Evolutionary conservation across 2,329 filamentous ascomycete species (phyloP).

Genomic region (Sporothrix pallida): DNA sequence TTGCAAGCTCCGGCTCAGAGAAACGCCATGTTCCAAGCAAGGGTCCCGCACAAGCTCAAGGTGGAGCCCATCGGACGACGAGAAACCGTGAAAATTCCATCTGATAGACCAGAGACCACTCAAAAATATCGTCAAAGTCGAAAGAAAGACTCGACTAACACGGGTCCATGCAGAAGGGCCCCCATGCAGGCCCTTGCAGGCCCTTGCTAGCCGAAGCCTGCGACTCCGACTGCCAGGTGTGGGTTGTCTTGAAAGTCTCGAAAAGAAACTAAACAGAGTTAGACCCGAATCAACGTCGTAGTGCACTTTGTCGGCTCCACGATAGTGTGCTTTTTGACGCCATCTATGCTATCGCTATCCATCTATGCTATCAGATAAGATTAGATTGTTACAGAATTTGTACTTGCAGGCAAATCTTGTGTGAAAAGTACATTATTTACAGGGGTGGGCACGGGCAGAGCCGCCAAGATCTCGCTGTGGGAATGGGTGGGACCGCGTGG

Average conservation of each 20-base stretch:
- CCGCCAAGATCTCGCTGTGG: slow-evolving; percentile 7
- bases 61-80: neutral
- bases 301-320: neutral
- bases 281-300: neutral
- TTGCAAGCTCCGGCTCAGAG: neutral
- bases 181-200: slow-evolving; percentile 3
- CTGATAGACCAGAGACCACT: no score
- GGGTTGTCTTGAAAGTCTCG: neutral
- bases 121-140: neutral
- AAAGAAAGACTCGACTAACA: slow-evolving; percentile 1
- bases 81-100: neutral
- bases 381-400: slow-evolving; percentile 20
- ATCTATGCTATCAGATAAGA: slow-evolving; percentile 32
- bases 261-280: neutral
- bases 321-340: neutral
- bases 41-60: neutral
- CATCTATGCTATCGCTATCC: slow-evolving; percentile 29
- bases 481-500: no score
- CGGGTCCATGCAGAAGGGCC: neutral
- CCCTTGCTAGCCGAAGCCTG: slow-evolving; percentile 5
- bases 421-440: neutral
- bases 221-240: slow-evolving; percentile 1
- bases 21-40: neutral
- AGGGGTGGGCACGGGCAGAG: neutral
- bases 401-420: neutral